Conservation (phyloP, 495 filamentous ascomycete genomes). For the Penicillium manginii region DNA sequence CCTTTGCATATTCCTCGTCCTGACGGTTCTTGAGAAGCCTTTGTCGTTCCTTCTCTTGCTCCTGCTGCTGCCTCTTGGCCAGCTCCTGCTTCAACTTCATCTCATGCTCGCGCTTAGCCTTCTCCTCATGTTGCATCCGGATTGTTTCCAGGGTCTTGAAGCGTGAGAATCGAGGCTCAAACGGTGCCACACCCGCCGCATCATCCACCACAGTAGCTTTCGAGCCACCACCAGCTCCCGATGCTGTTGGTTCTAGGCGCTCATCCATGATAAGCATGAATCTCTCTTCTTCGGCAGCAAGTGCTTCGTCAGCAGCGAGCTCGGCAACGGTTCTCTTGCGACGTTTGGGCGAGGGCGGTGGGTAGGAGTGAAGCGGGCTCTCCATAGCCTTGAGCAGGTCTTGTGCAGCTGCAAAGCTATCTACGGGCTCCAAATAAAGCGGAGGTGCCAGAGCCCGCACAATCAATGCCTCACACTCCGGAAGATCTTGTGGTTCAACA, state of each 20-base stretch:
- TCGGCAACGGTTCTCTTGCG: slow-evolving; percentile 94
- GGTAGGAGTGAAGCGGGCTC: slow-evolving; percentile 74
- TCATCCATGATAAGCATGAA: slow-evolving; percentile 96
- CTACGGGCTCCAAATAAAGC: slow-evolving; percentile 75
- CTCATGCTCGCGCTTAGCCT: slow-evolving; percentile 62
- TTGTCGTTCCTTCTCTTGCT: slow-evolving; percentile 48
- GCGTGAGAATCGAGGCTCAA: slow-evolving; percentile 84
- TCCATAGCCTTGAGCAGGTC: slow-evolving; percentile 68
- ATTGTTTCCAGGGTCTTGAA: slow-evolving; percentile 92
- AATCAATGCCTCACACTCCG: slow-evolving; percentile 72
- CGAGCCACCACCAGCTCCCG: slow-evolving; percentile 56
- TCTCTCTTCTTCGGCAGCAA: slow-evolving; percentile 83
- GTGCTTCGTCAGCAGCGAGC: slow-evolving; percentile 88
- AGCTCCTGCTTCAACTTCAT: slow-evolving; percentile 62
- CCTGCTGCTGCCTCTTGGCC: slow-evolving; percentile 53
- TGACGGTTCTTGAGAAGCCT: slow-evolving; percentile 50
- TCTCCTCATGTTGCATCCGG: slow-evolving; percentile 74
- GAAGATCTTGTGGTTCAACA: slow-evolving; percentile 71
- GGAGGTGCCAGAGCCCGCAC: slow-evolving; percentile 70
- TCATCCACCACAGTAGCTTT: slow-evolving; percentile 74
- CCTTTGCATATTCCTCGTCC: slow-evolving; percentile 52
- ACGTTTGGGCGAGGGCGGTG: slow-evolving; percentile 80
- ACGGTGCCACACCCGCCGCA: slow-evolving; percentile 67
- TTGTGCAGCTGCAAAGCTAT: slow-evolving; percentile 66
- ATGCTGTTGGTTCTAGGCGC: slow-evolving; percentile 63